These are phyloP conservation scores for Phialemonium atrogriseum DNA, from an alignment of 2,329 filamentous ascomycete genomes.

Conservation along the genomic window DNA sequence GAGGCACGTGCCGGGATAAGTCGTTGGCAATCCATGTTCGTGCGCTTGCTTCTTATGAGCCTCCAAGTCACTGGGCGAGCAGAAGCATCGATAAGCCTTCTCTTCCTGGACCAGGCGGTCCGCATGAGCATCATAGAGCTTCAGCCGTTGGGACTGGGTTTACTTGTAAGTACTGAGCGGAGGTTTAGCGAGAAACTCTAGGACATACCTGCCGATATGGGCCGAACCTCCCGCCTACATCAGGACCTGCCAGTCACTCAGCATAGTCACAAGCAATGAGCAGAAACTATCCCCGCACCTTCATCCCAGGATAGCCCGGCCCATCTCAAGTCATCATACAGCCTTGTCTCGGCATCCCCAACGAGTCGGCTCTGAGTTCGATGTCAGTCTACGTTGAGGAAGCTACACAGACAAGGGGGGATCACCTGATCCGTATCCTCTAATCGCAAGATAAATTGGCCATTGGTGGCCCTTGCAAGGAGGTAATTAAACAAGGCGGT, in stretches of 20 bases:
- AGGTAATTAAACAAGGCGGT: constrained; percentile 96
- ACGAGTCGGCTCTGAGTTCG: constrained; percentile 65
- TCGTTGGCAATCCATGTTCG: constrained; percentile 33
- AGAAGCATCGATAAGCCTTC: constrained; percentile 91
- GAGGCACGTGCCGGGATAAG: constrained; percentile 60
- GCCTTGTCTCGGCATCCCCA: constrained; percentile 64
- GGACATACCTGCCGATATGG: constrained; percentile 70
- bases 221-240: constrained; percentile 70
- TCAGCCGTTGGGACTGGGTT: constrained; percentile 69
- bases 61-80: constrained; percentile 62
- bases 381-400: constrained; percentile 2
- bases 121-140: constrained; percentile 64
- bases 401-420: background rate
- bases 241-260: constrained; percentile 50
- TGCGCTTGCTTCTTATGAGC: constrained; percentile 56
- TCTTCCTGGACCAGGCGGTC: constrained; percentile 59
- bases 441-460: constrained; percentile 82
- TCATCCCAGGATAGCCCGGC: constrained; percentile 90
- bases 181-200: background rate
- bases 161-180: constrained; percentile 1
- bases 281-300: too few relatives aligned
- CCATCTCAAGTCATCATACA: constrained; percentile 80
- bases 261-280: too few relatives aligned
- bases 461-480: constrained; percentile 77
- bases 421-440: constrained; percentile 90